Evolutionary conservation across 345 rosid species (phyloP), one percentile per base, ranked within the genome.

Genomic region (Capsella bursapastoris): DNA sequence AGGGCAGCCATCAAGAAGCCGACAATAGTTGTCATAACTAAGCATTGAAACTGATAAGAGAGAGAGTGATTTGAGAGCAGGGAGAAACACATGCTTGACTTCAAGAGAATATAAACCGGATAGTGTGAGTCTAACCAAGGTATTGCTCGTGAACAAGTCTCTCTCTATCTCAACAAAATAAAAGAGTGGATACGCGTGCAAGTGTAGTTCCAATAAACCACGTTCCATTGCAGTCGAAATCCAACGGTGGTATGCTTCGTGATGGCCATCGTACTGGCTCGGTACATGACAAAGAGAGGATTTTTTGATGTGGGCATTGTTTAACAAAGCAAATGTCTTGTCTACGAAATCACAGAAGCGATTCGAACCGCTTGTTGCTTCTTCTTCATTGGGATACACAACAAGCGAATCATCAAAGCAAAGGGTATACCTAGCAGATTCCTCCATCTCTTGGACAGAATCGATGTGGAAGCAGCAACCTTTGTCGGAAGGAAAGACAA

Each of bases 401-500:
- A 44, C 48, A 15, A 5, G 13, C 48, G 16, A 14, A 1, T 44
- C 48, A 44, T 44, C 15, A 44, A 44, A 44, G 1, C 15, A 13
- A 14, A 44, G 48, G 7, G 1, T 13, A 1, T 44, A 34, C 37
- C 40, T 4, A 55, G 16, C 1, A 55, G 38, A 31, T 55, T 55
- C 10, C 10, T 55, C 59, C 59, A 55, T 7, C 65, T 60, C 32
- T 38, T 60, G 48, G 65, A 60, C 45, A 59, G 16, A 18, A 38
- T 5, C 29, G 49, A 40, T 60, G 65, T 60, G 16, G 65, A 60
- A 40, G 49, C 65, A 60, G 31, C 65, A 2, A 38, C 32, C 3
- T 59, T 60, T 11, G 65, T 60, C 16, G 32, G 48, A 60, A 60
- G 32, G 3, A 60, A 38, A 60, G 65, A 60, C 15, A 60, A 16